These are phyloP conservation scores for Skeletonema costatum DNA, from an alignment of 108 stramenopile genomes.

Conservation along the genomic window DNA sequence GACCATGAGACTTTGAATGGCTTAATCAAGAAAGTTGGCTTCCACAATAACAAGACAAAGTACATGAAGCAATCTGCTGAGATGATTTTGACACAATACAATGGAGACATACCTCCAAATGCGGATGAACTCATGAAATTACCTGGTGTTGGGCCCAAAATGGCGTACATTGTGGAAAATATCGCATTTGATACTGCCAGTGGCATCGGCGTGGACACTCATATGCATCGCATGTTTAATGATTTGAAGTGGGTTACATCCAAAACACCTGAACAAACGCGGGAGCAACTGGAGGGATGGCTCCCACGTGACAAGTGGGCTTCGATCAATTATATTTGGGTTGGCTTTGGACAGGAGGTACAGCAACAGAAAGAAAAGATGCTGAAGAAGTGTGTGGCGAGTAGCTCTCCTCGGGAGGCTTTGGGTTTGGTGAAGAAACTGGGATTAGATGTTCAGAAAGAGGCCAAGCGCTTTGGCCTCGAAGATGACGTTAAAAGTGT, in stretches of 20 bases:
- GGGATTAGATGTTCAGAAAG: constrained; percentile 74
- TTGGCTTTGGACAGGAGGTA: constrained; percentile 92
- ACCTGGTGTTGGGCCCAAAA: constrained; percentile 91
- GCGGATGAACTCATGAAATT: constrained; percentile 75
- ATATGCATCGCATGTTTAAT: constrained; percentile 93
- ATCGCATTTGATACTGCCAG: constrained; percentile 64
- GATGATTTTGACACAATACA: constrained; percentile 64
- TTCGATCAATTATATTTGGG: constrained; percentile 85
- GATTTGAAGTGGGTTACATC: constrained; percentile 76
- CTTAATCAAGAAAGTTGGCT: constrained; percentile 80
- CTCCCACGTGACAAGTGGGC: constrained; percentile 81
- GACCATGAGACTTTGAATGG: constrained; percentile 56
- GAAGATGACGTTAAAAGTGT: constrained; percentile 50
- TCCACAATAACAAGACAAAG: constrained; percentile 95
- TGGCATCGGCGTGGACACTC: constrained; percentile 95
- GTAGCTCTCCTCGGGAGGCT: constrained; percentile 66
- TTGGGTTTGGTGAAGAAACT: constrained; percentile 61
- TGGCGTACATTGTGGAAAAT: constrained; percentile 87
- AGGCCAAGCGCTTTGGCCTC: constrained; percentile 57
- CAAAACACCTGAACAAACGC: constrained; percentile 86
- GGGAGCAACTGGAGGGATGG: constrained; percentile 85
- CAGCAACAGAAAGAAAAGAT: constrained; percentile 87
- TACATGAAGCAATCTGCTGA: constrained; percentile 72
- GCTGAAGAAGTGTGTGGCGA: constrained; percentile 69
- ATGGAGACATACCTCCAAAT: constrained; percentile 80